A percentile compares a stretch with the other conserved stretches of the same genome.
Evolutionary conservation across 225 moss, liverwort and hornwort genomes (phyloP).

Genomic region (Neckera pumila): DNA sequence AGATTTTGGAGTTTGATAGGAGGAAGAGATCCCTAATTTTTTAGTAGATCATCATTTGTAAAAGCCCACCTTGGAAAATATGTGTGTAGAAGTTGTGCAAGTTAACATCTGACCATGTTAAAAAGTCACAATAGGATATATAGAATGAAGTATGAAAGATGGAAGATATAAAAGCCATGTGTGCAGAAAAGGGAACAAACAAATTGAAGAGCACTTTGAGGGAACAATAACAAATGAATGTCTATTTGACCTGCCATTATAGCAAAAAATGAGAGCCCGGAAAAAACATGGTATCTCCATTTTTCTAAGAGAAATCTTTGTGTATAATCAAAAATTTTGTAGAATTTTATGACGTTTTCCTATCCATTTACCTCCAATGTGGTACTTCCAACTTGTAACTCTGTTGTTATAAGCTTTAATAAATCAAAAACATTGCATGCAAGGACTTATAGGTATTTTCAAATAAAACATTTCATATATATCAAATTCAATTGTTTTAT

Average conservation of each 20-base stretch:
- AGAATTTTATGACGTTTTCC: not conserved
- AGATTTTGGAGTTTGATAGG: not conserved
- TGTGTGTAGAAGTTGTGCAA: not conserved
- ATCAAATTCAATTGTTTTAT: not conserved
- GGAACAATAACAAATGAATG: not conserved
- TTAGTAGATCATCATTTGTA: not conserved
- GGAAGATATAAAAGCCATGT: not conserved
- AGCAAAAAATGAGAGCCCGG: not conserved
- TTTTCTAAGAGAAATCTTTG: not conserved
- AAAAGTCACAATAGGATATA: fast-evolving
- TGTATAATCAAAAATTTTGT: not conserved
- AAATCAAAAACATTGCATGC: not conserved
- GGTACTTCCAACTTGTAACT: not conserved
- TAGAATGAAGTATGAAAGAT: not conserved
- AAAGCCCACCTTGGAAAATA: too few relatives aligned
- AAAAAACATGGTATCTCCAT: not conserved
- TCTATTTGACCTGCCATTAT: not conserved
- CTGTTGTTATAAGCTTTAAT: not conserved
- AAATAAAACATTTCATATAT: not conserved
- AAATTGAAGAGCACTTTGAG: not conserved
- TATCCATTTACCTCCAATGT: fast-evolving
- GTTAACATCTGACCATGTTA: fast-evolving
- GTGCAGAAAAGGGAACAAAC: not conserved
- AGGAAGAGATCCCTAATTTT: not conserved
- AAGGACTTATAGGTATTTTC: not conserved